Base-by-base conservation (phyloP, 2,329 filamentous ascomycete genomes). In the Exophiala viscosa region DNA sequence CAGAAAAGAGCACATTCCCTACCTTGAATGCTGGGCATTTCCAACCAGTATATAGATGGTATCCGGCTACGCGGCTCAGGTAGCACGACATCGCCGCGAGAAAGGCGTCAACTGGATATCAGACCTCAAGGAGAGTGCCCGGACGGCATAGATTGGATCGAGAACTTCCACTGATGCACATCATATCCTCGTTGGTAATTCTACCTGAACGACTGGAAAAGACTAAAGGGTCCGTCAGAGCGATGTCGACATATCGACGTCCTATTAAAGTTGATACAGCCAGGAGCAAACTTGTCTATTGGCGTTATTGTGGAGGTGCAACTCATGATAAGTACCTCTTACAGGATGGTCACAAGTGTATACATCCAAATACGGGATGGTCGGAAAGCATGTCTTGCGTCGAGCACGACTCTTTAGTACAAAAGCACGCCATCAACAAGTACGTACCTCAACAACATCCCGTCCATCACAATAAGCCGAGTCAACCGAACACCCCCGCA, bases 341-440 rank as follows among this genome's bases (percentile, higher is more conserved):
- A 18, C 38, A 40, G 38, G 23, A 28, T 28, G 23, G 23, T 28
- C 5, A 5, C 8, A 28, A 28, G 23, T 28, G 5, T 28, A 28
- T 28, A 28, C 8, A 28, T 28, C 23, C 23, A 28, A 28, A 28
- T 5, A 28, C 23, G 23, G 23, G 23, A 28, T 5, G 23, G 23
- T 28, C 5, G 23, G 5, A 7, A 28, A 28, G 23, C 23, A 5
- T 28, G 23, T 28, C 5, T 28, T 28, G 23, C 23, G 23, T 28
- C 34, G 15, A 48, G 33, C 45, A 48, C 45, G 45, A 28, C 45
- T 18, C 45, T 39, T 48, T 48, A 40, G 45, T 14, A 42, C 31
- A 40, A 48, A 48, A 48, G 46, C 46, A 48, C 46, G 36, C 36
- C 17, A 48, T 48, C 40, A 42, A n/a, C 40, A 17, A 28, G 28